phyloP scores from a whole-genome alignment of 2,329 filamentous ascomycete genomes.

The Arthrobotrys musiformis region DNA sequence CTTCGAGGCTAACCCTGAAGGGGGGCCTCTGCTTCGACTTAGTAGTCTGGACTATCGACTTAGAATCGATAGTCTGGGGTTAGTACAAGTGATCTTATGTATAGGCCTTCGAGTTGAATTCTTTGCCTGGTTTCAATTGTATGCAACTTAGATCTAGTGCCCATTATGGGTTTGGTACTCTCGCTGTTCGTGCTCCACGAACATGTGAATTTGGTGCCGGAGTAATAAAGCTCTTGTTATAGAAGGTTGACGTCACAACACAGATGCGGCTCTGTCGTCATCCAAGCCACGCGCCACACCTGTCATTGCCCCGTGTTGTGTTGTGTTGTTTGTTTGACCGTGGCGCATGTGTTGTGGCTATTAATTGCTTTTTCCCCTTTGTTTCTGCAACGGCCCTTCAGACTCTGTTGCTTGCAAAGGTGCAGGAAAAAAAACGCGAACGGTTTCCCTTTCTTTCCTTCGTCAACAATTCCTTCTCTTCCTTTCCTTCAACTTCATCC shows the following conservation, averaged over 20 bases:
- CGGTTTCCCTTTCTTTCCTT: constrained; percentile 26
- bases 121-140: too few species aligned
- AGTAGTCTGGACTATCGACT: too few species aligned
- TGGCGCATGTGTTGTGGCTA: background rate
- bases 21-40: too few species aligned
- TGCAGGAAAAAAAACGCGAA: constrained; percentile 30
- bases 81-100: too few species aligned
- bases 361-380: background rate
- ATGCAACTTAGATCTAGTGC: too few species aligned
- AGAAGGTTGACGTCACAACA: background rate
- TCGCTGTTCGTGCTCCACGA: too few species aligned
- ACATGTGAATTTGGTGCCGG: too few species aligned
- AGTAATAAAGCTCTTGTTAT: too few species aligned
- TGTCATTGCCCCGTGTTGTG: background rate
- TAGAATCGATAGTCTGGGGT: too few species aligned
- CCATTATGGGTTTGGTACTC: too few species aligned
- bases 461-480: constrained; percentile 1
- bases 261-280: constrained; percentile 1
- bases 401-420: background rate
- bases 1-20: too few species aligned
- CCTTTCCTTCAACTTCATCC: background rate
- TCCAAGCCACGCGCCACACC: background rate
- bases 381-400: constrained; percentile 14
- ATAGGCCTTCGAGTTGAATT: too few species aligned
- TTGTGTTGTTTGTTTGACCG: background rate